Evolutionary conservation across 306 rosid genomes (phyloP).

Genomic region (Pyrus communis): DNA sequence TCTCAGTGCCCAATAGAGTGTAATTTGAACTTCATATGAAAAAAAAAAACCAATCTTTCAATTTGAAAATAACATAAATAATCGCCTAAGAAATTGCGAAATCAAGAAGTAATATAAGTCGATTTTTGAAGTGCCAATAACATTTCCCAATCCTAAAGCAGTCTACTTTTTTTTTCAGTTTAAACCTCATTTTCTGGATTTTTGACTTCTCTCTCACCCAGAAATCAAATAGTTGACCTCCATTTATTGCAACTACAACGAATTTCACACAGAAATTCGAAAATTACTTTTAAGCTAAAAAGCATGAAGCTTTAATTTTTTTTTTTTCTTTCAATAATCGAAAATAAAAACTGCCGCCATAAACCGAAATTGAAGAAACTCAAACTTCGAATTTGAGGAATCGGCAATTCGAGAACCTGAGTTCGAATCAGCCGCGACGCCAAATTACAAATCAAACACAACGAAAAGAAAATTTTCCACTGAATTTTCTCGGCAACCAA

Average conservation of each 20-base stretch:
- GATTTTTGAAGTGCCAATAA: not conserved
- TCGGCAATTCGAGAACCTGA: not conserved
- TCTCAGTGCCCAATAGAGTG: not conserved
- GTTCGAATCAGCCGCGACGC: not conserved
- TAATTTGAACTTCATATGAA: not conserved
- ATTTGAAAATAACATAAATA: not conserved
- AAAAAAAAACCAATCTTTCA: not conserved
- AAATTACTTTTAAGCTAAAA: not conserved
- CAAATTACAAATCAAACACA: not conserved
- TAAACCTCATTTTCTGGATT: not conserved
- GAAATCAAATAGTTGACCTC: not conserved
- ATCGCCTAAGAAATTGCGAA: not conserved
- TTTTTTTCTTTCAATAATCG: not conserved
- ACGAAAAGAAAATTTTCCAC: not conserved
- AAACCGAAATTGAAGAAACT: not conserved
- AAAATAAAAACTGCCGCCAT: not conserved
- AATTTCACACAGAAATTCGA: not conserved
- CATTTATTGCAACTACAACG: not conserved
- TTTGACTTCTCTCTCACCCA: not conserved
- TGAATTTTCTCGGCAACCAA: conserved; percentile 2
- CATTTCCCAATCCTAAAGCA: not conserved
- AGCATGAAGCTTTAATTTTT: not conserved
- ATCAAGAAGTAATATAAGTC: not conserved
- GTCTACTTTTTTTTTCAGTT: not conserved
- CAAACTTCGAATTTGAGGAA: not conserved